Conservation (phyloP, 805 yeast genomes). For the Ascoidea rubescens region DNA sequence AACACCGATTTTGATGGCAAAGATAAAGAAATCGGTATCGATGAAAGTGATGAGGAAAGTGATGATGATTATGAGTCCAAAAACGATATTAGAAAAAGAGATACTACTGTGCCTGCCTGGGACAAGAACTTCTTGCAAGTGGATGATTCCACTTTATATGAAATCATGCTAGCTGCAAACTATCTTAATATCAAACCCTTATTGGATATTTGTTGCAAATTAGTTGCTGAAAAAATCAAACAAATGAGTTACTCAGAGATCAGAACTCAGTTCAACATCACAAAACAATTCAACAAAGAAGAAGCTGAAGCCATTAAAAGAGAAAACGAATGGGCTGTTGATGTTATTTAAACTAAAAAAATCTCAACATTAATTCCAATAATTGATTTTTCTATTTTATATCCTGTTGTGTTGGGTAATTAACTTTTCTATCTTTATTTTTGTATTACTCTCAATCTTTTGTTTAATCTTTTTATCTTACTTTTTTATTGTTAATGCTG, state of each 20-base stretch:
- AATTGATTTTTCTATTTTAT: too few species aligned
- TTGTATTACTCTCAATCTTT: too few species aligned
- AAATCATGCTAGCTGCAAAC: neutral
- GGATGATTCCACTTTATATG: neutral
- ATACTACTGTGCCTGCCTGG: neutral
- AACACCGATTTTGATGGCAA: conserved; percentile 16
- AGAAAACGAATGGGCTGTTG: conserved; percentile 79
- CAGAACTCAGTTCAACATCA: conserved; percentile 66
- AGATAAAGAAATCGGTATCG: conserved; percentile 11
- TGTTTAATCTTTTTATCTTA: too few species aligned
- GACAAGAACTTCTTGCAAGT: neutral
- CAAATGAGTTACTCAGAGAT: conserved; percentile 17
- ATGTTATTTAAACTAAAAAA: too few species aligned
- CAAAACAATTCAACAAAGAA: conserved; percentile 73
- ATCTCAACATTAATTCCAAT: too few species aligned
- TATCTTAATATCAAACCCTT: neutral
- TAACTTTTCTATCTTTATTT: too few species aligned
- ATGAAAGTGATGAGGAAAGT: conserved; percentile 2
- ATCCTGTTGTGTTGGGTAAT: too few species aligned
- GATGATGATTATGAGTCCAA: conserved; percentile 1
- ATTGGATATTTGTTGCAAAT: neutral
- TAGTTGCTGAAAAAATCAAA: neutral
- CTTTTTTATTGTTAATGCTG: too few species aligned
- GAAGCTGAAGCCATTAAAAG: conserved; percentile 80
- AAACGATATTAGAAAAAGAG: conserved; percentile 5